Conservation (phyloP, 1,284 basidiomycete genomes). For the Trichosporon sp. region DNA sequence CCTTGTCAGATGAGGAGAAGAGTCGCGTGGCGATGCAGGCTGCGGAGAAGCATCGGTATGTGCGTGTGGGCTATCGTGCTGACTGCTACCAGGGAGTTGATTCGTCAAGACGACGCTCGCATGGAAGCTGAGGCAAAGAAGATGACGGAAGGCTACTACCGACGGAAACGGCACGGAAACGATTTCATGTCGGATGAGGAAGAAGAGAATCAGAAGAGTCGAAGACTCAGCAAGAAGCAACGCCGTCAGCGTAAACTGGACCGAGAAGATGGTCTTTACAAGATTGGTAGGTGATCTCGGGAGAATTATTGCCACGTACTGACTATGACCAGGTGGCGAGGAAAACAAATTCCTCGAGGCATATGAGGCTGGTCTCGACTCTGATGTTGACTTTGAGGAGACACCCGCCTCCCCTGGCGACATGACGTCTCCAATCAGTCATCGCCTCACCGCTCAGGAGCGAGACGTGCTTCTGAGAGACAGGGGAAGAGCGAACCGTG, state of each 20-base stretch:
- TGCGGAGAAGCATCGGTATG: conserved; percentile 34
- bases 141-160: conserved; percentile 33
- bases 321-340: conserved; percentile 23
- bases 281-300: conserved; percentile 22
- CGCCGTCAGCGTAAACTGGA: conserved; percentile 25
- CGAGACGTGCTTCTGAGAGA: conserved; percentile 16
- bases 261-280: conserved; percentile 29
- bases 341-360: conserved; percentile 26
- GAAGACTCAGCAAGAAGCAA: conserved; percentile 24
- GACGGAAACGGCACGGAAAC: conserved; percentile 27
- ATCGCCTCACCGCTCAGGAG: conserved; percentile 12
- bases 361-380: conserved; percentile 30
- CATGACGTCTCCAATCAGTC: neutral
- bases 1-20: conserved; percentile 27
- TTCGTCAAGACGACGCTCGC: conserved; percentile 33
- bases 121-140: conserved; percentile 35
- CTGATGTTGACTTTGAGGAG: conserved; percentile 35
- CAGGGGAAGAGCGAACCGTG: conserved; percentile 23
- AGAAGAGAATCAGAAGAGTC: conserved; percentile 21
- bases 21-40: conserved; percentile 26
- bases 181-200: conserved; percentile 37
- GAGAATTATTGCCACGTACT: neutral
- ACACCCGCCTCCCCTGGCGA: conserved; percentile 6
- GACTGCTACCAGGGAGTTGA: conserved; percentile 25
- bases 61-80: neutral